These are phyloP conservation scores for Ostreobium quekettii DNA, from an alignment of 139 green algal species.

Conservation along the genomic window DNA sequence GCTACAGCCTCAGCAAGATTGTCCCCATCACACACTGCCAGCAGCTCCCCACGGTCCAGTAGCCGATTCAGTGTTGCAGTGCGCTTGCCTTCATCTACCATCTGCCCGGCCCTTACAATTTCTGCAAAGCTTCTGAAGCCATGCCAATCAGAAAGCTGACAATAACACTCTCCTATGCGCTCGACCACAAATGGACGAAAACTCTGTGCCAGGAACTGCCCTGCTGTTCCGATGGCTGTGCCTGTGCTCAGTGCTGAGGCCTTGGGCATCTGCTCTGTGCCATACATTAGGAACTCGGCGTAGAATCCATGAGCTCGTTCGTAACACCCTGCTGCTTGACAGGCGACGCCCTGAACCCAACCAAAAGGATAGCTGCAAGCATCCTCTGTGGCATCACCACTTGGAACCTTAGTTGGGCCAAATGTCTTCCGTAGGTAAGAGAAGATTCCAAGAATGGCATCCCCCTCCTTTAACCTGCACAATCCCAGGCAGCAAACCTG, in stretches of 20 bases:
- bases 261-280: background rate
- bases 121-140: no score
- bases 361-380: conserved; percentile 20
- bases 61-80: background rate
- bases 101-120: background rate
- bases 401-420: background rate
- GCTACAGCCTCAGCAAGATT: background rate
- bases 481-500: conserved; percentile 64
- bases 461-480: background rate
- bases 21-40: conserved; percentile 15
- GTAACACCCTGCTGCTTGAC: conserved; percentile 36
- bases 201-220: background rate
- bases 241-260: background rate
- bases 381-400: background rate
- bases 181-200: conserved; percentile 30
- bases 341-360: conserved; percentile 33
- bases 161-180: conserved; percentile 43
- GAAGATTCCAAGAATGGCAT: background rate
- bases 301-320: conserved; percentile 28
- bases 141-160: conserved; percentile 40
- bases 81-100: background rate
- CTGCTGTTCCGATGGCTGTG: conserved; percentile 1
- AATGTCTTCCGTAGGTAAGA: background rate
- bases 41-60: background rate
- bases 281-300: conserved; percentile 16